Evolutionary conservation across 139 green algal species (phyloP).

Genomic region (Mesostigma viride): DNA sequence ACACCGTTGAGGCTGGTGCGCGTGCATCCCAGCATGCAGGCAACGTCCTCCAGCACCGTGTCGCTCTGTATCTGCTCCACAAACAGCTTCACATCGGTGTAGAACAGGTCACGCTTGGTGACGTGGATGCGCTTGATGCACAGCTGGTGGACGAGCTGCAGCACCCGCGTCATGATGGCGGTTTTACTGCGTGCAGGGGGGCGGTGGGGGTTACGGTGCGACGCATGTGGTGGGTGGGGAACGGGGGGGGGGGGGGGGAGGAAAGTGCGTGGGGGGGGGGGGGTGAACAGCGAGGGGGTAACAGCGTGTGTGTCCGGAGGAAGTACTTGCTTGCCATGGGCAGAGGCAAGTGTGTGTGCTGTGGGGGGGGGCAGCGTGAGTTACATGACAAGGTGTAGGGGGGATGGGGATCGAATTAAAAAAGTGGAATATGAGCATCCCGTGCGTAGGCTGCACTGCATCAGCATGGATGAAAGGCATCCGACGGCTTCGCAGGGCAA

Average conservation of each 20-base stretch:
- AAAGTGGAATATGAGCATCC: too few species aligned
- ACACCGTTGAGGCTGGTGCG: constrained; percentile 68
- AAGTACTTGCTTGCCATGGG: too few species aligned
- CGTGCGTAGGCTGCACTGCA: too few species aligned
- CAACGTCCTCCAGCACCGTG: constrained; percentile 78
- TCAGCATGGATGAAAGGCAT: too few species aligned
- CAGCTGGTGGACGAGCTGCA: constrained; percentile 75
- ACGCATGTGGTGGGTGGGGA: background rate
- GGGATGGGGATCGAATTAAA: too few species aligned
- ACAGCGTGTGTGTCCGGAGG: too few species aligned
- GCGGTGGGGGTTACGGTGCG: background rate
- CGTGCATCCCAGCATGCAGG: constrained; percentile 92
- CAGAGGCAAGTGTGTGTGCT: too few species aligned
- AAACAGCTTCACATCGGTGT: constrained; percentile 97
- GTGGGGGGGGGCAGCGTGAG: too few species aligned
- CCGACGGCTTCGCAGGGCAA: too few species aligned
- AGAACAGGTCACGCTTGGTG: constrained; percentile 91
- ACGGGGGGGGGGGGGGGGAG: background rate
- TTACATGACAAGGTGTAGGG: too few species aligned
- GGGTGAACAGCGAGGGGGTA: too few species aligned
- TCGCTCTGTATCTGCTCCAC: constrained; percentile 70
- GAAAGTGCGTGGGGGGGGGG: too few species aligned
- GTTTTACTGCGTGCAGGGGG: constrained; percentile 24
- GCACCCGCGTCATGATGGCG: constrained; percentile 76
- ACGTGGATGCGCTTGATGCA: constrained; percentile 68